phyloP scores from a whole-genome alignment of 1,139 yeast species.

The Blastobotrys proliferans region DNA sequence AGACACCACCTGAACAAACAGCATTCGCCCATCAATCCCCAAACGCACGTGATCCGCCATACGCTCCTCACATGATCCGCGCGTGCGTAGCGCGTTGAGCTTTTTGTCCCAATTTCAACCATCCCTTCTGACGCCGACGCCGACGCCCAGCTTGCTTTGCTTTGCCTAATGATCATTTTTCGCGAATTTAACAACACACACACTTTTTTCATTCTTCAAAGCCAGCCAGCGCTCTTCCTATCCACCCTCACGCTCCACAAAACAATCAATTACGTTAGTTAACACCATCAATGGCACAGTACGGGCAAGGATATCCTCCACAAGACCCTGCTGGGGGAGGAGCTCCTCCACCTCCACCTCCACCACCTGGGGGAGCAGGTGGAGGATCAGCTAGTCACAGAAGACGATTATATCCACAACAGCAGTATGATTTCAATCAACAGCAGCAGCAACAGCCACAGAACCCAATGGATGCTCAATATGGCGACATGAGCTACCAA shows the following conservation, averaged over 20 bases:
- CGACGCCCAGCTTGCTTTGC: too few relatives aligned
- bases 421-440: constrained; percentile 48
- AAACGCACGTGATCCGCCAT: too few relatives aligned
- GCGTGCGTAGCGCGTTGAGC: too few relatives aligned
- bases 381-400: constrained; percentile 20
- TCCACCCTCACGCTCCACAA: too few relatives aligned
- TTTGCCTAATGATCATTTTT: not conserved
- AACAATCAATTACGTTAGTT: too few relatives aligned
- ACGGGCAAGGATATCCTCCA: constrained; percentile 15
- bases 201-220: not conserved
- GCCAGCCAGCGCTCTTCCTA: too few relatives aligned
- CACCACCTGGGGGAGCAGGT: constrained; percentile 8
- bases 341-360: constrained; percentile 33
- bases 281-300: constrained; percentile 16
- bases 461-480: constrained; percentile 25
- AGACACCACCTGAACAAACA: too few relatives aligned
- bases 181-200: constrained; percentile 9
- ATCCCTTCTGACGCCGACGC: too few relatives aligned
- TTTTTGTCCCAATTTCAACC: too few relatives aligned
- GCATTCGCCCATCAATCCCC: too few relatives aligned
- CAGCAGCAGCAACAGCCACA: constrained; percentile 33
- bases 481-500: not conserved
- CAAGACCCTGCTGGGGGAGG: constrained; percentile 8
- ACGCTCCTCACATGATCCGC: too few relatives aligned
- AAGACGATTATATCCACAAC: constrained; percentile 49